phyloP scores from a whole-genome alignment of 768 basidiomycete species.

The Naganishia vaughanmartiniae region DNA sequence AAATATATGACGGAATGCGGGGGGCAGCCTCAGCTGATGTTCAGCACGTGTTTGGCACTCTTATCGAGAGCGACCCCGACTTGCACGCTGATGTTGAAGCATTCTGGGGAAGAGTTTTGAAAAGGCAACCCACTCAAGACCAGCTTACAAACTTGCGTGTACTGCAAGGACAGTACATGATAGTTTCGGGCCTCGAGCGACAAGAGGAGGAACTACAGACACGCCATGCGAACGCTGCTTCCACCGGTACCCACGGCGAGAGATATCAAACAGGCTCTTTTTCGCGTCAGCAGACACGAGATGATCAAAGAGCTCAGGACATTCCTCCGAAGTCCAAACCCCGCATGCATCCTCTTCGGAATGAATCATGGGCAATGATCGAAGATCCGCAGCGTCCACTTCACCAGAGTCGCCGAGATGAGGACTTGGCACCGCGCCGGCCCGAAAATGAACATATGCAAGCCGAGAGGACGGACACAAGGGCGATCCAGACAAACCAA shows the following conservation, averaged over 20 bases:
- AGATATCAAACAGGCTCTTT: background rate
- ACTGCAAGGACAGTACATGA: conserved; percentile 20
- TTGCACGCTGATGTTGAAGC: background rate
- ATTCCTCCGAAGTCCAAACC: background rate
- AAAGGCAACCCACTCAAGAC: background rate
- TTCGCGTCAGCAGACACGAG: background rate
- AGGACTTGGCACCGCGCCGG: background rate
- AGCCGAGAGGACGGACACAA: background rate
- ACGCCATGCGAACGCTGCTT: background rate
- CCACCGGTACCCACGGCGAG: background rate
- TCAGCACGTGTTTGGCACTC: background rate
- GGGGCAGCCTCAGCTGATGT: background rate
- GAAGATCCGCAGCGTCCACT: background rate
- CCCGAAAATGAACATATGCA: background rate
- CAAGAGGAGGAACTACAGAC: conserved; percentile 7
- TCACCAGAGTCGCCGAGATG: background rate
- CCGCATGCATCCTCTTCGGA: background rate
- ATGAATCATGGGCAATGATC: background rate
- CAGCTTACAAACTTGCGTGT: conserved; percentile 1
- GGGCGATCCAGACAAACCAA: background rate
- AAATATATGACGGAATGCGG: conserved; percentile 14
- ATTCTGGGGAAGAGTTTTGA: background rate
- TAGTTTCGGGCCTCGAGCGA: conserved; percentile 5
- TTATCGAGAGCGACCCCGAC: background rate
- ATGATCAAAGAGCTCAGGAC: background rate